Evolutionary conservation across 2,329 filamentous ascomycete genomes (phyloP), one percentile per base, ranked within the genome.

Genomic region (Capronia coronata): DNA sequence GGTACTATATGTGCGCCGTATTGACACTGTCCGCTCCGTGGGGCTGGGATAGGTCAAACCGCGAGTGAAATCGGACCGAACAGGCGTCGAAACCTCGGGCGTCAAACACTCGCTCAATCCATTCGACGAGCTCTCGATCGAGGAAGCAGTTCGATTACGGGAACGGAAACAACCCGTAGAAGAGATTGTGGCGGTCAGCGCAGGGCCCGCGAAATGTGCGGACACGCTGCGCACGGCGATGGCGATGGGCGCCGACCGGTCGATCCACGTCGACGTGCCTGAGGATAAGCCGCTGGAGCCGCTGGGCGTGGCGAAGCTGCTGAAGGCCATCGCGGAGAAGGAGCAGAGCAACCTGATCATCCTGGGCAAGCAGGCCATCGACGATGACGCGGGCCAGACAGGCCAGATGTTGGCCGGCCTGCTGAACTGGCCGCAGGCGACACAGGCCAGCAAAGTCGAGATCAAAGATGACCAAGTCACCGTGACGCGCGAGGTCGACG

Each of bases 81-180:
- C 91, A 54, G 91, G 82, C 65, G 85, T 98, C 71, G 91, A 96
- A 72, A 95, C 87, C 48, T 78, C 84, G 58, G 87, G 87, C 61
- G 89, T 97, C 65, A 97, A 97, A 73, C 91, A 97, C 78, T 90
- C 84, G 67, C 91, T 98, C 81, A 98, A 97, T 77, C 93, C 93
- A 16, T 98, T 98, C 73, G 93, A 98, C 76, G 93, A 98, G 71
- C 86, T 98, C 64, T 94, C 89, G 37, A 83, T 98, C 69, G 93
- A 98, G 73, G 93, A 97, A 75, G 87, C 90, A 44, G 87, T 96
- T 44, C 88, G 87, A 34, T 85, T 98, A 66, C 90, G 93, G 69
- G 91, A 97, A 70, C 86, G 87, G 75, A 80, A 81, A 14, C 78
- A 82, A 14, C 83, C 84, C 63, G 90, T 98, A 55, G 84, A 89